Conservation (phyloP, 2,329 filamentous ascomycete species). For the Clarireedia monteithiana region DNA sequence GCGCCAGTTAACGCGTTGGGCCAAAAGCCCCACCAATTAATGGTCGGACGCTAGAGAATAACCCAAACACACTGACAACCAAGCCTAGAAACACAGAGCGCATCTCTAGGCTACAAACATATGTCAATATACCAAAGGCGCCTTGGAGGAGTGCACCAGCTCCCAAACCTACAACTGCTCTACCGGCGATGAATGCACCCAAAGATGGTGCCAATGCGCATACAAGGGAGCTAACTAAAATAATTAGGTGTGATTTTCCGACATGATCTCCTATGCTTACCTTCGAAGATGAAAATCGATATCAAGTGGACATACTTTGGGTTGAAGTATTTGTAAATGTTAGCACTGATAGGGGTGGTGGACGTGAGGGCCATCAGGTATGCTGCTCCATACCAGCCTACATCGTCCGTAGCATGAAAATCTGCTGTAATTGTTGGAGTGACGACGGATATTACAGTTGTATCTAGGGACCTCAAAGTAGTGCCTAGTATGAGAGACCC, state of each 20-base stretch:
- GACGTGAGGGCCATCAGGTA: neutral
- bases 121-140: constrained; percentile 34
- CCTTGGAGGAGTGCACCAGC: constrained; percentile 27
- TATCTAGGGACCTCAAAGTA: neutral
- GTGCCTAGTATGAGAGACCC: neutral
- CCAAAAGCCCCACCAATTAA: constrained; percentile 57
- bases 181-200: constrained; percentile 36
- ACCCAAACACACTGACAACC: constrained; percentile 57
- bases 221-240: neutral
- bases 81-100: constrained; percentile 46
- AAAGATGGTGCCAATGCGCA: constrained; percentile 36
- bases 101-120: constrained; percentile 22
- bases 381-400: constrained; percentile 32
- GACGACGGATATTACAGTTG: constrained; percentile 24
- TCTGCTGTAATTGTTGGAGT: constrained; percentile 45
- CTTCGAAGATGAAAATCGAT: neutral
- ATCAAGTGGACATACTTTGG: neutral
- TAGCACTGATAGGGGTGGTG: neutral
- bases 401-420: constrained; percentile 41
- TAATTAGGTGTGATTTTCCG: neutral
- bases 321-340: neutral
- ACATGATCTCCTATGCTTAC: neutral
- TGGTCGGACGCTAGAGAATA: constrained; percentile 55
- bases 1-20: constrained; percentile 47
- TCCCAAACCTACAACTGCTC: constrained; percentile 30